phyloP scores from a whole-genome alignment of 257 asterid species.

The Solanum pennellii region DNA sequence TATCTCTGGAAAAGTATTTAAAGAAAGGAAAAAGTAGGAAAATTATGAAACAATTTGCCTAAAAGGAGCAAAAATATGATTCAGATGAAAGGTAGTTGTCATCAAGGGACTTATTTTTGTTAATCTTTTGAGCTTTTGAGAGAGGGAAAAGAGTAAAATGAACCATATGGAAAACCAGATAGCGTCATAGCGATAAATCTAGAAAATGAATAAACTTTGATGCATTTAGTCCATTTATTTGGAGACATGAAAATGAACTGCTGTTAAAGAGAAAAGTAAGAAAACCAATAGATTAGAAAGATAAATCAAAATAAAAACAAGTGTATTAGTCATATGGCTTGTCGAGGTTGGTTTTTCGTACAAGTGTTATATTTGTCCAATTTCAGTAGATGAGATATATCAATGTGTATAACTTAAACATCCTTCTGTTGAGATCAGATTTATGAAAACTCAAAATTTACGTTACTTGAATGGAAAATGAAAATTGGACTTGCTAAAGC shows the following conservation, averaged over 20 bases:
- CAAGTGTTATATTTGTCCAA: neutral
- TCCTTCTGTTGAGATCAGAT: neutral
- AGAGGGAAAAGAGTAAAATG: neutral
- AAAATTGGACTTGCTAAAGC: conserved; percentile 3
- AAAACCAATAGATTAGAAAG: neutral
- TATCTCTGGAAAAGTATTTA: neutral
- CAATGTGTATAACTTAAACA: neutral
- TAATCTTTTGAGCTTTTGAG: neutral
- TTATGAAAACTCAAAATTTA: neutral
- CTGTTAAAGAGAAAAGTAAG: neutral
- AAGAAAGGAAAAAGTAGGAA: neutral
- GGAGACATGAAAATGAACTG: neutral
- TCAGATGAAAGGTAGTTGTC: neutral
- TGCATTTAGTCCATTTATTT: neutral
- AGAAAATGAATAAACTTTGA: neutral
- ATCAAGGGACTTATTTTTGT: neutral
- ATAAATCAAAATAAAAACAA: neutral
- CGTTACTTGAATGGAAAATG: neutral
- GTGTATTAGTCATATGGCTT: neutral
- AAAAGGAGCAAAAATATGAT: neutral
- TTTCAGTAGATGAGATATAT: neutral
- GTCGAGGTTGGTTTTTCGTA: neutral
- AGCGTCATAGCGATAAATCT: neutral
- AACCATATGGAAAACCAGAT: neutral
- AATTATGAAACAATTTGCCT: neutral